phyloP scores from a whole-genome alignment of 1,284 basidiomycete species.

The Ustilago curta region DNA sequence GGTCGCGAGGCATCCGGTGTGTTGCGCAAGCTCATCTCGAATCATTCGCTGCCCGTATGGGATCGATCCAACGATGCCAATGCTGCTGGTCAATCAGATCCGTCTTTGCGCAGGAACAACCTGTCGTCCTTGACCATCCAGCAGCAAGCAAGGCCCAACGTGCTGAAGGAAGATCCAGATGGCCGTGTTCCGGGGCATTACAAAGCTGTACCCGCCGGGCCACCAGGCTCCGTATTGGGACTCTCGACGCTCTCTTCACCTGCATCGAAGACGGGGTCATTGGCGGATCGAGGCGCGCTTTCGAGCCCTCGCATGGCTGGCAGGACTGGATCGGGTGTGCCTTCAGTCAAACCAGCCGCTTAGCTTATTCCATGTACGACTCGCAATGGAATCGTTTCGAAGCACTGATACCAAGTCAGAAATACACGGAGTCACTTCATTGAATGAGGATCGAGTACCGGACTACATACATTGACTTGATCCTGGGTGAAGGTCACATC shows the following conservation, averaged over 20 bases:
- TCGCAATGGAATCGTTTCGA: neutral
- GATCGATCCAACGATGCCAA: conserved; percentile 12
- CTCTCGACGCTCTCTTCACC: conserved; percentile 14
- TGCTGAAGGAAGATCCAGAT: conserved; percentile 32
- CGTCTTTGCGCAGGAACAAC: conserved; percentile 14
- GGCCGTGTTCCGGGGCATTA: neutral
- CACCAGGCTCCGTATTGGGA: conserved; percentile 4
- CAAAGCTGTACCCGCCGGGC: neutral
- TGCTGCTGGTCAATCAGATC: neutral
- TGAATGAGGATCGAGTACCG: too few relatives aligned
- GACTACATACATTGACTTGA: too few relatives aligned
- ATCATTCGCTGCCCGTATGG: conserved; percentile 39
- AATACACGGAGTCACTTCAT: too few relatives aligned
- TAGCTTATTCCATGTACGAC: neutral
- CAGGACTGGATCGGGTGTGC: conserved; percentile 1
- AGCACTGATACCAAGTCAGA: neutral
- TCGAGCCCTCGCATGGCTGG: conserved; percentile 10
- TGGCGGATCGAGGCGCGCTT: conserved; percentile 6
- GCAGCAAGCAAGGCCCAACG: conserved; percentile 18
- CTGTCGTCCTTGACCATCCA: conserved; percentile 15
- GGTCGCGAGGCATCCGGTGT: conserved; percentile 56
- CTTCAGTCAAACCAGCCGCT: neutral
- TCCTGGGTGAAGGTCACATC: neutral
- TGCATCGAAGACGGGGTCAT: neutral
- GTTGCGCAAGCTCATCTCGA: conserved; percentile 53